Evolutionary conservation across 495 filamentous ascomycete species (phyloP).

Genomic region (Friedmanniomyces simplex): DNA sequence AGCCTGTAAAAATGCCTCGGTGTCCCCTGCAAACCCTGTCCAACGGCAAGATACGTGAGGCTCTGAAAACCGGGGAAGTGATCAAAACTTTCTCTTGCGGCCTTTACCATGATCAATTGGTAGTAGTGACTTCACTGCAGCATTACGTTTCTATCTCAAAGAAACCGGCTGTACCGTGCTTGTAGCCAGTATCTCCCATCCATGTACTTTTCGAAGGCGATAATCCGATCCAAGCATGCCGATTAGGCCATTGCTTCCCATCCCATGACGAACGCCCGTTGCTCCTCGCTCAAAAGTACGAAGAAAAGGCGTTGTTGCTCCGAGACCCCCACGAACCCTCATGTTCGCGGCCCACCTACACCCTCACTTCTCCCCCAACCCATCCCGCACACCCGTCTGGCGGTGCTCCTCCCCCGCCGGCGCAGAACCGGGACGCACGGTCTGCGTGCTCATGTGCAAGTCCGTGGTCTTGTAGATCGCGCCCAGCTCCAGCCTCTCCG

Average conservation of each 20-base stretch:
- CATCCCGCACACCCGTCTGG: background rate
- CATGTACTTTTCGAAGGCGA: background rate
- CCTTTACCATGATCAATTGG: too few relatives aligned
- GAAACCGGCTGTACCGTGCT: too few relatives aligned
- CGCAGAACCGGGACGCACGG: background rate
- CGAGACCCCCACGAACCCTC: too few relatives aligned
- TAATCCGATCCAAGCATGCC: background rate
- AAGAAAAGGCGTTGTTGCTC: background rate
- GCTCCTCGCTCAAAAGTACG: background rate
- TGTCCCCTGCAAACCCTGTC: too few relatives aligned
- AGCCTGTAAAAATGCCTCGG: too few relatives aligned
- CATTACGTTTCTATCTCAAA: too few relatives aligned
- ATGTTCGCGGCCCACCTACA: too few relatives aligned
- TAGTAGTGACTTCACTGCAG: too few relatives aligned
- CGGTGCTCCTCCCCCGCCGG: background rate
- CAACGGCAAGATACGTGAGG: too few relatives aligned
- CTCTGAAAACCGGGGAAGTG: too few relatives aligned
- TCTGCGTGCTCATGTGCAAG: conserved; percentile 2
- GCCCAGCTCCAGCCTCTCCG: background rate
- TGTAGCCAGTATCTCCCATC: too few relatives aligned
- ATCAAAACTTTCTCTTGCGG: too few relatives aligned
- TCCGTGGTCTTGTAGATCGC: conserved; percentile 12
- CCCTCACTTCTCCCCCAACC: background rate
- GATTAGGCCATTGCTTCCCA: background rate
- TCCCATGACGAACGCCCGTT: background rate